phyloP scores from a whole-genome alignment of 2,329 filamentous ascomycete species.

The Colletotrichum liriopes region DNA sequence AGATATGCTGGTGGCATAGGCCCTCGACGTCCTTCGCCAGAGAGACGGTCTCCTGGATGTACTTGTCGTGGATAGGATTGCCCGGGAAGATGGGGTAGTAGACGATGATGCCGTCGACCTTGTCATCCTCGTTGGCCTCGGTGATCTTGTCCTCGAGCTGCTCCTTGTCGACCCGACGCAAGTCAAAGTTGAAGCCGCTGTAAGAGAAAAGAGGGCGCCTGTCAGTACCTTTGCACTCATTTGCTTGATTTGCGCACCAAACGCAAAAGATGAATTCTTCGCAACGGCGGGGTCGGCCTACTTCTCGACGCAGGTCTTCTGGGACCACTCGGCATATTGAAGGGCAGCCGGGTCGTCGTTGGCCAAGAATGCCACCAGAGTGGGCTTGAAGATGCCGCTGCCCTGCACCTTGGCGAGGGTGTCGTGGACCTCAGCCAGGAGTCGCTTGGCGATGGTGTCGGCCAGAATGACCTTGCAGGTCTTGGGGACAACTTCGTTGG shows the following conservation, averaged over 20 bases:
- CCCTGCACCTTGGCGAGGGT: conserved; percentile 81
- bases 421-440: conserved; percentile 84
- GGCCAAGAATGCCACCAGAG: conserved; percentile 91
- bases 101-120: conserved; percentile 92
- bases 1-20: conserved; percentile 92
- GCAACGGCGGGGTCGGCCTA: conserved; percentile 65
- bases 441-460: conserved; percentile 85
- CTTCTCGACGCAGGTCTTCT: conserved; percentile 97
- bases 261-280: conserved; percentile 4
- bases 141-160: conserved; percentile 91
- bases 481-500: conserved; percentile 65
- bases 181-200: conserved; percentile 91
- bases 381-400: conserved; percentile 71
- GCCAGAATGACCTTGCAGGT: conserved; percentile 96
- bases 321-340: conserved; percentile 97
- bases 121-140: conserved; percentile 83
- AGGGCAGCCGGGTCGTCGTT: conserved; percentile 92
- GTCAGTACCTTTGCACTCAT: conserved; percentile 41
- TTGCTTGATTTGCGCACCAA: background rate
- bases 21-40: conserved; percentile 96
- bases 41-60: conserved; percentile 94
- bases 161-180: conserved; percentile 88
- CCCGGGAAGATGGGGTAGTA: conserved; percentile 96
- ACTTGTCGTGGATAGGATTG: conserved; percentile 90
- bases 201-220: conserved; percentile 17